These are phyloP conservation scores for Akanthomyces uredinophilus DNA, from an alignment of 2,329 filamentous ascomycete species.

Conservation along the genomic window DNA sequence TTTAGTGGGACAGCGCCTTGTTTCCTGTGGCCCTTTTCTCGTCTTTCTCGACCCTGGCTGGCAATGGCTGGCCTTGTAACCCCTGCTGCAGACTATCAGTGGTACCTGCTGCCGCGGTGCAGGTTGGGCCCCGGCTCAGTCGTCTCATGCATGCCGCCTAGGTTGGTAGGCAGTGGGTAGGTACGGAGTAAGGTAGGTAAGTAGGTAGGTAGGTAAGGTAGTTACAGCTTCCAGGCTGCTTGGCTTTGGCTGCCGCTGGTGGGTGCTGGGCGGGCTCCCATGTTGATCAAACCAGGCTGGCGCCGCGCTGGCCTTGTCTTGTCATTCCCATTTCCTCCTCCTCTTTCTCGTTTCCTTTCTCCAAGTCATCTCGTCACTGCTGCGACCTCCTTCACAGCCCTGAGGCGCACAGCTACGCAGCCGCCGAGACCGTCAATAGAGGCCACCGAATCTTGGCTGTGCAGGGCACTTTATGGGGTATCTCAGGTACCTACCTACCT, in stretches of 20 bases:
- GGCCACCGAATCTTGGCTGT: background rate
- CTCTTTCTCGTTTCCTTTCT: background rate
- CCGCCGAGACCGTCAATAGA: background rate
- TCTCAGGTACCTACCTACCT: no score
- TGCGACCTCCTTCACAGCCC: background rate
- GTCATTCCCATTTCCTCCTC: background rate
- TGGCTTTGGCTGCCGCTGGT: background rate
- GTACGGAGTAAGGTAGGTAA: no score
- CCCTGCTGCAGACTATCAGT: background rate
- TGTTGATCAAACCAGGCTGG: slow-evolving; percentile 13
- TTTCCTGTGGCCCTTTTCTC: background rate
- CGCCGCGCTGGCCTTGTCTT: background rate
- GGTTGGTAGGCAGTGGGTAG: no score
- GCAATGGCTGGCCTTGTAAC: background rate
- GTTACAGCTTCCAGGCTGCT: background rate
- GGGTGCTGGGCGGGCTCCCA: background rate
- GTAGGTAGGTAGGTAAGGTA: no score
- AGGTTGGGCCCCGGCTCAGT: background rate
- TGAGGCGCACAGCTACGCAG: background rate
- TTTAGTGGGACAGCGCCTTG: slow-evolving; percentile 7
- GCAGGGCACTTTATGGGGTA: background rate
- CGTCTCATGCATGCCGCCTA: background rate
- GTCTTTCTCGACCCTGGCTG: background rate
- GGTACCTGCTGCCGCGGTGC: background rate
- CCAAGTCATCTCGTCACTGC: background rate